Base-by-base conservation (phyloP, 1,139 yeast species). In the Taphrina populina region DNA sequence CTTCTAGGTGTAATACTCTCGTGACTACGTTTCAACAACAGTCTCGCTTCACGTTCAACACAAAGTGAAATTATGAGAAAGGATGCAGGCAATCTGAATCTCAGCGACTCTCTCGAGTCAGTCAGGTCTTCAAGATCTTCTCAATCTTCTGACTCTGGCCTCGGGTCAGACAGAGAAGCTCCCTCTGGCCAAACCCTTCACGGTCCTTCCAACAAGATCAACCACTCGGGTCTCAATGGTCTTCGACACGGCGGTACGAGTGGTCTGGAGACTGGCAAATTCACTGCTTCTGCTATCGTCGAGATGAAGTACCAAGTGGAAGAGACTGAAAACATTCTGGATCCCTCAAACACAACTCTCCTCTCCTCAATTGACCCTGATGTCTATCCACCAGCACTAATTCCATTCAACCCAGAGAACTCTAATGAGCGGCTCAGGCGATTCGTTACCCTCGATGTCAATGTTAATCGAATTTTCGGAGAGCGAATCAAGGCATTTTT, bases 261-360 rank as follows among this genome's bases (percentile, higher is more conserved):
- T 23, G 56, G 56, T 15, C 49, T 52, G 6, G 36, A 41, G 43
- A 52, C 56, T 11, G 56, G 56, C 13, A 41, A 34, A 36, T 52
- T 52, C 29, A 43, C 49, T n/a, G 56, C 56, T 11, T 30, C 40
- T n/a, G 56, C 56, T 2, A 36, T 52, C 27, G 41, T 52, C n/a
- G 49, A 41, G 32, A 33, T 52, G 30, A 33, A 35, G 44, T 52
- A 52, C 32, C 33, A 41, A 30, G 49, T 52, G 23, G 49, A 52
- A n/a, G 43, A 43, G 40, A 44, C 45, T 5, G 33, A 33, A n/a
- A 36, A 43, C 29, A 39, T 52, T 21, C 35, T 52, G 23, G 56
- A 52, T n/a, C 49, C 49, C 11, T 21, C 15, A 34, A 52, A 52
- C 37, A 33, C 39, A 17, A 36, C 43, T 2, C 43, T 52, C 20